phyloP scores from a whole-genome alignment of 345 rosid species.

The Salix exigua region DNA sequence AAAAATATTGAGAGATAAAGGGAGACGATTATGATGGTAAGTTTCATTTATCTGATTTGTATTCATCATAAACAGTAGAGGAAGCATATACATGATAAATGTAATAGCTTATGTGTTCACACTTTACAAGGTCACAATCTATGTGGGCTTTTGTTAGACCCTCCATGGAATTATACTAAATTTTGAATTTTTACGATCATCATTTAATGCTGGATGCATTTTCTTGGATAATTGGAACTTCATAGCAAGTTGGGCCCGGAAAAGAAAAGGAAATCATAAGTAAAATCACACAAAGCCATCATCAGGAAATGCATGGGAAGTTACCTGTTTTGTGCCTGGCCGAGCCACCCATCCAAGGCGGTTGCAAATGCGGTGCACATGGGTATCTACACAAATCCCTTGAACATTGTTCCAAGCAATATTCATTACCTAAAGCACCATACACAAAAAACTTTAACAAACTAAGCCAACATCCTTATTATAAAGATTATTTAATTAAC shows the following conservation, averaged over 20 bases:
- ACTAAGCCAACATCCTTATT: not conserved
- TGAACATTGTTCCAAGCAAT: conserved; percentile 82
- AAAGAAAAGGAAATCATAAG: not conserved
- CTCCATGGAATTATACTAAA: not conserved
- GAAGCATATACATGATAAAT: not conserved
- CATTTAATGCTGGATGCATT: too few relatives aligned
- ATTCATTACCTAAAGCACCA: conserved; percentile 71
- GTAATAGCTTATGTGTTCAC: not conserved
- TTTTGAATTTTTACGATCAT: not conserved
- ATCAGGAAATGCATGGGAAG: not conserved
- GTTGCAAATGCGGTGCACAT: conserved; percentile 88
- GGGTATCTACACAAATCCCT: conserved; percentile 95
- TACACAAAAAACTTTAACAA: conserved; percentile 4
- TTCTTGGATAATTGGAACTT: not conserved
- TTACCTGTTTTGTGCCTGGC: conserved; percentile 62
- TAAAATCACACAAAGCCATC: not conserved
- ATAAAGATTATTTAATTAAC: not conserved
- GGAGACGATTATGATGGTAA: not conserved
- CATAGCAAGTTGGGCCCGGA: not conserved
- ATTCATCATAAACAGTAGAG: not conserved
- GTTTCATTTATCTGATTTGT: not conserved
- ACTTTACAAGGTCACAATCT: not conserved
- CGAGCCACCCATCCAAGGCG: conserved; percentile 92
- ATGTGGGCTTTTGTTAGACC: not conserved
- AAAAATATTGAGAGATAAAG: not conserved